Conservation (phyloP, 108 stramenopile species). For the Mediolabrus comicus region DNA sequence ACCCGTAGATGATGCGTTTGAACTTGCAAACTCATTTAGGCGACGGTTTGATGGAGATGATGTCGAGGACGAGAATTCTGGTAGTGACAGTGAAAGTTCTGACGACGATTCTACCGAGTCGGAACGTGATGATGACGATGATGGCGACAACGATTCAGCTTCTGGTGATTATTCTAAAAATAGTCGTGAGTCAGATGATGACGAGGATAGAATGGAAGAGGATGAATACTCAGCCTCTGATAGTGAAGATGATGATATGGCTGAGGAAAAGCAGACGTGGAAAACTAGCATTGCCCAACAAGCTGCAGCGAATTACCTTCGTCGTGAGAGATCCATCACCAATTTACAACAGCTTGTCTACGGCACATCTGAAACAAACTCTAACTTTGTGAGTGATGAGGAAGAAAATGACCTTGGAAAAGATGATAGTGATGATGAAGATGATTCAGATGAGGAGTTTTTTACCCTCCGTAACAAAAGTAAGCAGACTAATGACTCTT, state of each 20-base stretch:
- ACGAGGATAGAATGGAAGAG: slow-evolving; percentile 42
- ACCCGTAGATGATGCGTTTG: slow-evolving; percentile 28
- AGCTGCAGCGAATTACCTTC: slow-evolving; percentile 70
- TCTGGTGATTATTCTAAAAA: slow-evolving; percentile 25
- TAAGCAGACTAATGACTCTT: slow-evolving; percentile 23
- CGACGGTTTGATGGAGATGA: slow-evolving; percentile 21
- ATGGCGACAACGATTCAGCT: slow-evolving; percentile 7
- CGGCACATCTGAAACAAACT: slow-evolving; percentile 26
- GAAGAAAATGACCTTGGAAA: slow-evolving; percentile 44
- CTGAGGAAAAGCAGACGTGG: slow-evolving; percentile 58
- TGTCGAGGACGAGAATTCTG: slow-evolving; percentile 13
- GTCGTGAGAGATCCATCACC: slow-evolving; percentile 55
- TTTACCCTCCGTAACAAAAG: slow-evolving; percentile 49
- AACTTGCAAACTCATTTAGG: slow-evolving; percentile 43
- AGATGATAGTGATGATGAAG: slow-evolving; percentile 52
- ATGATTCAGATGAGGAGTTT: slow-evolving; percentile 52
- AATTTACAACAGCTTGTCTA: slow-evolving; percentile 83
- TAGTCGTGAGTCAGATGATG: slow-evolving; percentile 44
- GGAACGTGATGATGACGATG: slow-evolving; percentile 16
- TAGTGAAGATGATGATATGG: slow-evolving; percentile 42
- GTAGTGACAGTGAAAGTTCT: not conserved
- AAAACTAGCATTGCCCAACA: slow-evolving; percentile 68
- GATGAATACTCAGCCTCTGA: slow-evolving; percentile 33
- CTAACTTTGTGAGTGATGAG: slow-evolving; percentile 35
- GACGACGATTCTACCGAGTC: slow-evolving; percentile 13